Evolutionary conservation across 1,284 basidiomycete genomes (phyloP), one percentile per base, ranked within the genome.

Genomic region (Tausonia pullulans): DNA sequence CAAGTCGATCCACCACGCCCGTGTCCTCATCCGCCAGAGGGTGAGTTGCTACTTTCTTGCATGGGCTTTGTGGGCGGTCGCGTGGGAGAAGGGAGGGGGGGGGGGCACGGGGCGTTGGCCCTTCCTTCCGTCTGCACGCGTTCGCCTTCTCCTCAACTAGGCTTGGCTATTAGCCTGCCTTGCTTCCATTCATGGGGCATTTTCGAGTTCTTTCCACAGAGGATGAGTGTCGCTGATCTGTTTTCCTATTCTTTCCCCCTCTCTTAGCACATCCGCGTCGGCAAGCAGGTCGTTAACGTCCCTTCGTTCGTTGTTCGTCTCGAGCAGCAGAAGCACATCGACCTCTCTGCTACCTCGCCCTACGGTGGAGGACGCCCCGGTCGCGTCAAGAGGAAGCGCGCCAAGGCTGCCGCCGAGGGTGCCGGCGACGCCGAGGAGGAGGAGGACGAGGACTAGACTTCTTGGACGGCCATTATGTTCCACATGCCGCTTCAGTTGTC

Each of bases 231-330:
- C 27, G 27, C 27, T 27, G 27, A 27, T 27, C 27, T 27, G 27
- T 27, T 27, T 27, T 27, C 27, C 27, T 27, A n/a, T 11, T 14
- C 56, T 43, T 44, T 16, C 40, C 56, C 1, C 13, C 3, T 43
- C 54, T 1, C 40, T 46, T 44, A 58, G 53, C 77, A 78, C 76
- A 78, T 78, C 73, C 76, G 92, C 71, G 96, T 98, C 77, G 96
- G 95, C 79, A 97, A 95, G 82, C 96, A 99, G 81, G 92, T 97
- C 72, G 96, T 99, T 81, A 95, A 98, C 81, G 90, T 98, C 63
- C 96, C 96, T 53, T 98, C 94, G 14, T 99, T 99, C 78, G 90
- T 98, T 74, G 96, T 99, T 73, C 92, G 90, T 79, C 87, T 94
- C 74, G 90, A 93, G 82, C 91, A 89, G 68, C 90, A 94, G 84